phyloP scores from a whole-genome alignment of 257 asterid genomes.

The Nicotiana obtusifolia region DNA sequence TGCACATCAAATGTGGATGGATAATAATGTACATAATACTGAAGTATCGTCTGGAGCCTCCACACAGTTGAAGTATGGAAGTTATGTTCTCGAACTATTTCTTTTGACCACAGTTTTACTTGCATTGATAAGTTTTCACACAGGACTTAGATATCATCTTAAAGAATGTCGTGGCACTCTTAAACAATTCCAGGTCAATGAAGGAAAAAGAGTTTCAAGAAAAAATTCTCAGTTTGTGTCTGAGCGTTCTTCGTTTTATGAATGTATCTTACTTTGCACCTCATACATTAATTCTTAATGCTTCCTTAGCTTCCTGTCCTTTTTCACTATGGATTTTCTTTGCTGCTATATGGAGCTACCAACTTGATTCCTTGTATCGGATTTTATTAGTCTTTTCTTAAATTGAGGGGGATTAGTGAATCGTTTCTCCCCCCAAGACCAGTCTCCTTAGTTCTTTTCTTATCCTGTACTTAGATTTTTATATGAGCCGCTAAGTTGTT shows the following conservation, averaged over 20 bases:
- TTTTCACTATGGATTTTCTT: not conserved
- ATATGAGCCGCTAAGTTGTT: not conserved
- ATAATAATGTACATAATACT: not conserved
- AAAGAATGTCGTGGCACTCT: not conserved
- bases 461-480: not conserved
- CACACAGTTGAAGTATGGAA: not conserved
- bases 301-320: not conserved
- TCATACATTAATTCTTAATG: not conserved
- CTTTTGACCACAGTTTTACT: slow-evolving; percentile 3
- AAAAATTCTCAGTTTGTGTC: not conserved
- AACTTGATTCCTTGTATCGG: not conserved
- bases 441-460: not conserved
- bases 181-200: not conserved
- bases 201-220: not conserved
- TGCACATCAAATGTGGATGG: not conserved
- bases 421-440: not conserved
- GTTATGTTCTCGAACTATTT: not conserved
- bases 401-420: not conserved
- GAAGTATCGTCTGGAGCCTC: not conserved
- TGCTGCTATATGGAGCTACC: not conserved
- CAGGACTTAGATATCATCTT: not conserved
- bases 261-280: not conserved
- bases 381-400: not conserved
- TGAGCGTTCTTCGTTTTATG: not conserved
- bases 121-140: not conserved